Evolutionary conservation across 1,139 yeast genomes (phyloP).

Genomic region (Protomyces lactucae-debilis): DNA sequence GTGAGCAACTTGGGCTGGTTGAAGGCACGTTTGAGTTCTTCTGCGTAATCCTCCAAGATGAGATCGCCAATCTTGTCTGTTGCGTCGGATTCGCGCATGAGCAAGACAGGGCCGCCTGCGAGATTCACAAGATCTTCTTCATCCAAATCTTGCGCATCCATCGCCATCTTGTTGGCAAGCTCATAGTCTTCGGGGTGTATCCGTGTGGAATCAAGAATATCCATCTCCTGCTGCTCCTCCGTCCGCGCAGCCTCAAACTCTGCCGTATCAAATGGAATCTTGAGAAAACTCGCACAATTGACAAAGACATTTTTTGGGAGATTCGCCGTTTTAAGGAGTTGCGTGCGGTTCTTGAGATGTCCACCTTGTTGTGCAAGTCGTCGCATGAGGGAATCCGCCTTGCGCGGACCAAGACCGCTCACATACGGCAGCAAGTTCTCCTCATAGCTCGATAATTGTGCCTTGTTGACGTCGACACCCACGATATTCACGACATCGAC

Average conservation of each 20-base stretch:
- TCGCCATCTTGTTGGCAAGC: constrained; percentile 92
- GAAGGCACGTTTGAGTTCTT: constrained; percentile 72
- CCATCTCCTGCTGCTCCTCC: constrained; percentile 50
- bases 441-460: constrained; percentile 66
- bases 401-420: constrained; percentile 93
- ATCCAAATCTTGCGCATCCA: constrained; percentile 92
- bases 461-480: constrained; percentile 90
- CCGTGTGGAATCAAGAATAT: constrained; percentile 85
- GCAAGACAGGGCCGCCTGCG: constrained; percentile 67
- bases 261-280: constrained; percentile 55
- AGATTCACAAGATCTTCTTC: constrained; percentile 83
- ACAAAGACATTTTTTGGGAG: constrained; percentile 76
- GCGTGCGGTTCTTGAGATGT: constrained; percentile 62
- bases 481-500: constrained; percentile 88
- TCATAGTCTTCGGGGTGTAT: constrained; percentile 98
- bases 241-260: constrained; percentile 46
- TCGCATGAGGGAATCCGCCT: constrained; percentile 79
- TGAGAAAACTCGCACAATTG: constrained; percentile 86
- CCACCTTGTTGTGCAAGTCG: constrained; percentile 73
- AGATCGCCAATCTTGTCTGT: constrained; percentile 83
- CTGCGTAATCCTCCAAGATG: constrained; percentile 88
- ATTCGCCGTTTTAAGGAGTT: constrained; percentile 73
- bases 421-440: constrained; percentile 71
- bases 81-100: constrained; percentile 63
- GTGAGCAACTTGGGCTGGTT: constrained; percentile 77